Evolutionary conservation across 2,329 filamentous ascomycete genomes (phyloP).

Genomic region (Aspergillus niger): DNA sequence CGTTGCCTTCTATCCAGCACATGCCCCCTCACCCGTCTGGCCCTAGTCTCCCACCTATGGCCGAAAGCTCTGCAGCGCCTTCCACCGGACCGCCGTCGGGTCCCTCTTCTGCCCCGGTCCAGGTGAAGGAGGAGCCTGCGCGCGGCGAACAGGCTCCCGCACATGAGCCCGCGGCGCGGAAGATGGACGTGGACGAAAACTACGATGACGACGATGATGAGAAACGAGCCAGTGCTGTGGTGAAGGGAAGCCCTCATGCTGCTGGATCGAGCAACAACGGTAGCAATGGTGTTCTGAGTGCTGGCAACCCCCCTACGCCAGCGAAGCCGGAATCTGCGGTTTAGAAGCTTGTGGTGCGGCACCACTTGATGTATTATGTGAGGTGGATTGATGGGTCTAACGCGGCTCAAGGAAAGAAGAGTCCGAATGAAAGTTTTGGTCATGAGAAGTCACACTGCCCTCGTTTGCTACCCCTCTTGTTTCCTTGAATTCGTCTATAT

Average conservation of each 20-base stretch:
- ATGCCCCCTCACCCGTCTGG: constrained; percentile 50
- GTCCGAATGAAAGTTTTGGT: constrained; percentile 15
- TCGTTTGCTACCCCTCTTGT: constrained; percentile 15
- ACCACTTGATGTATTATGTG: neutral
- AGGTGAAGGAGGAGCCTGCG: constrained; percentile 58
- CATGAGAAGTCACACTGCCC: constrained; percentile 14
- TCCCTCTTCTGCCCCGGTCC: constrained; percentile 51
- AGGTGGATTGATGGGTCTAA: neutral
- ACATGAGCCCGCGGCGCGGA: constrained; percentile 83
- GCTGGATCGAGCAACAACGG: constrained; percentile 31
- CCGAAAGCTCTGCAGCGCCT: constrained; percentile 46
- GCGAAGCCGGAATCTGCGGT: constrained; percentile 35
- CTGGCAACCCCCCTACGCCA: constrained; percentile 31
- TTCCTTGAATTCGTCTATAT: constrained; percentile 13
- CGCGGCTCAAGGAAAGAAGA: neutral
- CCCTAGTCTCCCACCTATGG: constrained; percentile 60
- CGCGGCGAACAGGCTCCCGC: constrained; percentile 53
- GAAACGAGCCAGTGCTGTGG: constrained; percentile 46
- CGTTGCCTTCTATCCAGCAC: constrained; percentile 55
- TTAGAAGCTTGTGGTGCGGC: constrained; percentile 19
- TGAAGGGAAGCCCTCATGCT: constrained; percentile 40
- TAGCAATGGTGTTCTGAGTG: constrained; percentile 29
- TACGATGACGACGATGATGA: constrained; percentile 96
- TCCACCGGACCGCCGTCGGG: constrained; percentile 46
- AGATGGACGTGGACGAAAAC: constrained; percentile 97